Base-by-base conservation (phyloP, 108 stramenopile species). In the Nitzschia sp. region DNA sequence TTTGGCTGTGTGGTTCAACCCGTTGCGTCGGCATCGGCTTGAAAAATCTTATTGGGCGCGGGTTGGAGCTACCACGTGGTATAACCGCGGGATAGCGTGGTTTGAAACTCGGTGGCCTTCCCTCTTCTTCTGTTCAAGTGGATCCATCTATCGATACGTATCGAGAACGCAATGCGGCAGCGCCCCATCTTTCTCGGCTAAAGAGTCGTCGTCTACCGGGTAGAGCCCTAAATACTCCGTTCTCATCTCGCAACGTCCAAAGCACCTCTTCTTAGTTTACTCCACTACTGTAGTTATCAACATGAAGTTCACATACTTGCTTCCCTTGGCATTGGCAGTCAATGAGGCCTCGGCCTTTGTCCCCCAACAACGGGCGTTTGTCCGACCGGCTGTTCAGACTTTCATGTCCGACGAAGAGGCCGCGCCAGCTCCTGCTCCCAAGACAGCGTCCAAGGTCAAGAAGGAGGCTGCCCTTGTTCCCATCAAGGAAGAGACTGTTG, bases 401-500 rank as follows among this genome's bases (percentile, higher is more conserved):
- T 45, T 66, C 26, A 71, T 72, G 75, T 64, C 75, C 19, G 65
- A 50, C 21, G 65, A 60, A 23, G 69, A 46, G 0, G 35, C 74
- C 8, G 67, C 71, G 38, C 67, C 71, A 6, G 53, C 57, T 35
- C 62, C 65, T 28, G 44, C 54, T 4, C 28, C 58, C 28, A 31
- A 60, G 0, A 19, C 62, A 46, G 31, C 68, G 21, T 19, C 63
- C 38, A 69, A 76, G 11, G 59, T 58, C 25, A 66, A 68, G 28
- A 71, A 63, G 44, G 66, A 55, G 31, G 63, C 77, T 22, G 69
- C 85, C 21, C 80, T 92, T 32, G 90, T 95, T 44, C 84, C 93
- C 34, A 89, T 95, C 70, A 92, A 90, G 76, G 89, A 92, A 66
- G 93, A 95, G 61, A 95, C 88, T 9, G 82, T 95, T 28, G 90